Percentiles rank a stretch among this genome's conserved stretches.
phyloP scores from a whole-genome alignment of 2,329 filamentous ascomycete genomes.

The Ceratocystiopsis sp. region DNA sequence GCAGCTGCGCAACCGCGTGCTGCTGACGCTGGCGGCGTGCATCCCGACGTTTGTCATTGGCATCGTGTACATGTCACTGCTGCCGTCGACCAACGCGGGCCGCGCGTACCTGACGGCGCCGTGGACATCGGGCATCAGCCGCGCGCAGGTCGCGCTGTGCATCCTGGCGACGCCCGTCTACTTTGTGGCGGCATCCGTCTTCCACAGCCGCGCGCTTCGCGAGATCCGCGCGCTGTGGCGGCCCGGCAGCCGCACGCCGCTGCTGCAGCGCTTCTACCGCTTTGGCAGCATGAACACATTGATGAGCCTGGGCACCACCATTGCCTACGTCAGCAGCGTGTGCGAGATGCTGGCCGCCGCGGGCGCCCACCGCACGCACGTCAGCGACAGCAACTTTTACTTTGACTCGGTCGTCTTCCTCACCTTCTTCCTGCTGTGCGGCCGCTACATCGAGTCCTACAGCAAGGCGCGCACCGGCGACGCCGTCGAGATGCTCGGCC shows the following conservation, averaged over 20 bases:
- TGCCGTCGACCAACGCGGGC: conserved; percentile 39
- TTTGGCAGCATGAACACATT: conserved; percentile 96
- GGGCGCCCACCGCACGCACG: conserved; percentile 19
- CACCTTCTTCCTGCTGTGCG: conserved; percentile 67
- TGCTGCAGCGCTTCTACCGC: conserved; percentile 65
- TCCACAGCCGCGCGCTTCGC: conserved; percentile 63
- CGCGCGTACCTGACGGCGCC: conserved; percentile 53
- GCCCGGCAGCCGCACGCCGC: conserved; percentile 51
- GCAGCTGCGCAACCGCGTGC: conserved; percentile 50
- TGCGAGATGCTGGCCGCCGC: conserved; percentile 55
- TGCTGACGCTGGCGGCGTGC: conserved; percentile 50
- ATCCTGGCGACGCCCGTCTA: conserved; percentile 74
- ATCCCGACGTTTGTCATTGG: conserved; percentile 79
- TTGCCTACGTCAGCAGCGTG: conserved; percentile 73
- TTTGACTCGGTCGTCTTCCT: conserved; percentile 90
- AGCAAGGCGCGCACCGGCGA: conserved; percentile 84
- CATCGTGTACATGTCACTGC: conserved; percentile 77
- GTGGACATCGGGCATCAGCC: conserved; percentile 55
- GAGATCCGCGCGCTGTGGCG: conserved; percentile 68
- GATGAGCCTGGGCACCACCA: conserved; percentile 72
- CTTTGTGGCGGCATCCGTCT: conserved; percentile 71
- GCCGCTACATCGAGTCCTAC: conserved; percentile 68
- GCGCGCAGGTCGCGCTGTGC: conserved; percentile 64
- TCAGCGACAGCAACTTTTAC: conserved; percentile 45
- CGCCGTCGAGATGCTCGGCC: conserved; percentile 63